Percentiles rank a stretch among this genome's conserved stretches.
Evolutionary conservation across 2,329 filamentous ascomycete species (phyloP).

Genomic region (Colletotrichum lini): DNA sequence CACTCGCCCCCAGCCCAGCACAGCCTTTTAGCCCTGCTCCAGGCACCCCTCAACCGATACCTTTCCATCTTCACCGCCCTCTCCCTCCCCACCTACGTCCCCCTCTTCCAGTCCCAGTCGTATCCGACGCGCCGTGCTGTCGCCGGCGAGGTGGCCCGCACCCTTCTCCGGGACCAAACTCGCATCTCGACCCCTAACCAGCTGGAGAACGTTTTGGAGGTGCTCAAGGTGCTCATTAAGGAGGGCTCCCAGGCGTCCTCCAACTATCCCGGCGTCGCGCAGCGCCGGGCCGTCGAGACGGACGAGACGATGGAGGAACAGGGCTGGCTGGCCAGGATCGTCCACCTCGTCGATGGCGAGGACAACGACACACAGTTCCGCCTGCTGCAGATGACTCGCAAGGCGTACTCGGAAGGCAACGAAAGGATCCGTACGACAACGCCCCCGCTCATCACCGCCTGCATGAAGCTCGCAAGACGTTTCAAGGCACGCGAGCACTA

Average conservation of each 20-base stretch:
- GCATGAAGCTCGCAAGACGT: slow-evolving; percentile 88
- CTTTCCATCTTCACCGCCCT: slow-evolving; percentile 96
- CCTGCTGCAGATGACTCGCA: slow-evolving; percentile 88
- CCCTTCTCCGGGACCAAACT: slow-evolving; percentile 85
- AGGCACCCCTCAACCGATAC: slow-evolving; percentile 91
- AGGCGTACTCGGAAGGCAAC: slow-evolving; percentile 91
- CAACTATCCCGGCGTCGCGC: slow-evolving; percentile 86
- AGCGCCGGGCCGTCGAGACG: slow-evolving; percentile 84
- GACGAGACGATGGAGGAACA: slow-evolving; percentile 99
- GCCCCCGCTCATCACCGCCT: slow-evolving; percentile 89
- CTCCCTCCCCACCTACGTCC: slow-evolving; percentile 91
- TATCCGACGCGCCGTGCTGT: slow-evolving; percentile 93
- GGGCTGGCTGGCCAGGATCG: slow-evolving; percentile 93
- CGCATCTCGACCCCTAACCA: slow-evolving; percentile 83
- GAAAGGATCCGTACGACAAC: slow-evolving; percentile 97
- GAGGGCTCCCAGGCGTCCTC: slow-evolving; percentile 89
- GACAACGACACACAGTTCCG: slow-evolving; percentile 96
- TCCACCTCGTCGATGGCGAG: slow-evolving; percentile 86
- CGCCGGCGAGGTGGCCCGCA: slow-evolving; percentile 88
- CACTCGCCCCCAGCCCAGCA: slow-evolving; percentile 91
- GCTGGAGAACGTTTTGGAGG: slow-evolving; percentile 89
- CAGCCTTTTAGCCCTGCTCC: slow-evolving; percentile 89
- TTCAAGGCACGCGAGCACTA: slow-evolving; percentile 94
- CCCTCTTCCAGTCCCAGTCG: slow-evolving; percentile 90
- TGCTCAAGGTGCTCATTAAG: slow-evolving; percentile 91